Base-by-base conservation (phyloP, 108 stramenopile genomes). In the Aureococcus anophagefferens region DNA sequence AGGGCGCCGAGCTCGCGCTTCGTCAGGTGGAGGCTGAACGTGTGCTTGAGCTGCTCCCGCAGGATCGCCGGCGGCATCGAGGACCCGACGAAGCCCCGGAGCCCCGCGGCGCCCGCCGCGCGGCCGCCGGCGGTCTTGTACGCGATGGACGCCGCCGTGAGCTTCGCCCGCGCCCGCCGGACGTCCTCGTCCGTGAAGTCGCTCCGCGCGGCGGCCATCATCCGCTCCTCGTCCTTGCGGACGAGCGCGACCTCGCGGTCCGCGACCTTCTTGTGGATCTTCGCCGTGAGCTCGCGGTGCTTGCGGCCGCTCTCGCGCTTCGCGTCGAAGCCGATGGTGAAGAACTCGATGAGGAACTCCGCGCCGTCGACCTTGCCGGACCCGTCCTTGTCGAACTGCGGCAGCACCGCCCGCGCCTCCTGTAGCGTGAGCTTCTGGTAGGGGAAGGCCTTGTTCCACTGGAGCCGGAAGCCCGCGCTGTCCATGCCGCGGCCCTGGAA, bases 1-100 rank as follows among this genome's bases (percentile, higher is more conserved):
- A 80, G 46, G 5, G 81, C 81, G n/a, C 33, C 79, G n/a, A 77
- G 68, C 63, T 82, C 76, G 5, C 33, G 73, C 29, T 33, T 44
- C 18, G 79, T 74, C 28, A 81, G 32, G 32, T 35, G 33, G 28
- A 77, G 74, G 34, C 67, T 45, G 74, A 82, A 76, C 11, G 25
- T 76, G 64, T 28, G 4, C n/a, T 35, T 14, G 32, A 73, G 46
- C 29, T 33, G 32, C 32, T 18, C 18, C 59, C 69, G 34, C 33
- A 70, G 13, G 40, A 44, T 13, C 13, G 13, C 40, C 40, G 40
- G 40, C 5, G 40, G 13, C 13, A 44, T 44, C 13, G 5, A 11
- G 13, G 40, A 11, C 5, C 40, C 40, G 5, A 11, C 40, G 13
- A 44, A 44, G 13, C 40, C 40, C 5, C 9, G 13, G 5, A 44